Percentiles rank a stretch among this genome's conserved stretches.
phyloP scores from a whole-genome alignment of 1,139 yeast species.

The Diutina pseudorugosa region DNA sequence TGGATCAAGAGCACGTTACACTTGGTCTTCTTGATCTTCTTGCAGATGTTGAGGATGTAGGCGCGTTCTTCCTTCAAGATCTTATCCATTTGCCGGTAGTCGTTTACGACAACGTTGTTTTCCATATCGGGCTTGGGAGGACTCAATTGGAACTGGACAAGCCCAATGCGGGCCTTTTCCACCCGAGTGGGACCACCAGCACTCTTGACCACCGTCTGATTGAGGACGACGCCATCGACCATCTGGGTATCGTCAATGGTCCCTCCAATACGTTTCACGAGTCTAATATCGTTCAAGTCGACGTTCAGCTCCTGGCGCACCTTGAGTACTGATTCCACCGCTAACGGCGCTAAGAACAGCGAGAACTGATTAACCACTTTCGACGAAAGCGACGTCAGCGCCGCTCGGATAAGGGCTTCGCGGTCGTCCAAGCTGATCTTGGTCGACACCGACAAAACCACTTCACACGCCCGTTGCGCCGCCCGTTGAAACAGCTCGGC shows the following conservation, averaged over 20 bases:
- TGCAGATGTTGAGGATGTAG: conserved; percentile 84
- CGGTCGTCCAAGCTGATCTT: conserved; percentile 65
- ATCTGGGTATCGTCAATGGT: conserved; percentile 94
- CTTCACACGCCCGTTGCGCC: conserved; percentile 76
- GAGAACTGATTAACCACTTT: conserved; percentile 93
- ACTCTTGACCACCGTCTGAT: conserved; percentile 76
- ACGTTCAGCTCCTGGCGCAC: conserved; percentile 59
- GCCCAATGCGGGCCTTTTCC: conserved; percentile 88
- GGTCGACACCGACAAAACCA: conserved; percentile 74
- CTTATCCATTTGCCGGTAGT: conserved; percentile 98
- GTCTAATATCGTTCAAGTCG: conserved; percentile 76
- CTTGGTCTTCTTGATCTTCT: conserved; percentile 90
- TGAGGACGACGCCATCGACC: conserved; percentile 85
- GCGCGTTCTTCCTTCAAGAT: conserved; percentile 96
- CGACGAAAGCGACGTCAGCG: conserved; percentile 84
- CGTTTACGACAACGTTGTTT: conserved; percentile 92
- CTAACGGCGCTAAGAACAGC: conserved; percentile 74
- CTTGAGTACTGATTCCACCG: conserved; percentile 85
- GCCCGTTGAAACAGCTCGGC: conserved; percentile 95
- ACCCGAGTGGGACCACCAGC: conserved; percentile 96
- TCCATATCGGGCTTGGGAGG: conserved; percentile 99
- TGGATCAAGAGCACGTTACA: conserved; percentile 91
- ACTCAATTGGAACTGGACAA: conserved; percentile 89
- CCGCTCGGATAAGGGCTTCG: conserved; percentile 80
- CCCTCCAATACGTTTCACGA: conserved; percentile 91